phyloP scores from a whole-genome alignment of 306 rosid species.

The Fragaria nilgerrensis region DNA sequence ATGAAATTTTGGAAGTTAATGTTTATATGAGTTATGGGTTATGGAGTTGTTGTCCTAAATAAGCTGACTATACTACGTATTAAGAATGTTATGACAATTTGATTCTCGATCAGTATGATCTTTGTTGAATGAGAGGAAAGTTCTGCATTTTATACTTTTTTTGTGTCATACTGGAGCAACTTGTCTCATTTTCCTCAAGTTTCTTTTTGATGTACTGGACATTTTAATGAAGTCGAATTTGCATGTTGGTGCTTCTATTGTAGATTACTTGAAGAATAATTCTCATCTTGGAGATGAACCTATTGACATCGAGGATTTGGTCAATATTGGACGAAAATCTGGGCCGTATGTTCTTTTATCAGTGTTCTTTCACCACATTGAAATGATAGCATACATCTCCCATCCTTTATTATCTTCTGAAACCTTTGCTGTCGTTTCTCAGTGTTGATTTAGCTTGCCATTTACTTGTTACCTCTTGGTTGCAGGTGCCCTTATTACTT shows the following conservation, averaged over 20 bases:
- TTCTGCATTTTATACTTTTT: background rate
- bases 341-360: slow-evolving; percentile 76
- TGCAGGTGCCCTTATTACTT: slow-evolving; percentile 89
- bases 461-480: slow-evolving; percentile 27
- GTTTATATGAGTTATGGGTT: background rate
- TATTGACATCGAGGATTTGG: slow-evolving; percentile 87
- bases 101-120: background rate
- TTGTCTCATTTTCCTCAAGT: slow-evolving; percentile 6
- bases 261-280: slow-evolving; percentile 66
- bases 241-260: slow-evolving; percentile 31
- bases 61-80: background rate
- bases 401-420: background rate
- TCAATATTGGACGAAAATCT: slow-evolving; percentile 65
- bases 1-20: background rate
- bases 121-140: slow-evolving; percentile 9
- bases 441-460: slow-evolving; percentile 23
- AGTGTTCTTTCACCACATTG: slow-evolving; percentile 10
- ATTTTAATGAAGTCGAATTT: slow-evolving; percentile 23
- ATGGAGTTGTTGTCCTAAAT: background rate
- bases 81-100: background rate
- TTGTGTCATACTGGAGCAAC: slow-evolving; percentile 20
- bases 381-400: slow-evolving; percentile 2
- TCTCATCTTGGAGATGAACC: slow-evolving; percentile 94
- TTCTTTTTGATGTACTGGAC: slow-evolving; percentile 22
- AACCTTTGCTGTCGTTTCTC: slow-evolving; percentile 13